phyloP scores from a whole-genome alignment of 75 land plant species.

The Pinus tabuliformis region DNA sequence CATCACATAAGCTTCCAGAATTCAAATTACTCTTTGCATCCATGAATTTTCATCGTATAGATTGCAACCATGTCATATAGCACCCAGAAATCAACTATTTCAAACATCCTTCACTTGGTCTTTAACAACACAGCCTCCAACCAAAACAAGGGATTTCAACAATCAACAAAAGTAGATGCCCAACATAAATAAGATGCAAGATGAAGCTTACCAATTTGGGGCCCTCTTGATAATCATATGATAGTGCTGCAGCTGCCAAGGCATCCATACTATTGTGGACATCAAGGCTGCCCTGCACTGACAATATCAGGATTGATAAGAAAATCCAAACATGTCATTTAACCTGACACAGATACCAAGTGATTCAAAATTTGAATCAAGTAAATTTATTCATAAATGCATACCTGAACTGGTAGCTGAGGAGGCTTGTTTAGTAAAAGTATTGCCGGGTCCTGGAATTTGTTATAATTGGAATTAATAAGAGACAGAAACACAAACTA shows the following conservation, averaged over 20 bases:
- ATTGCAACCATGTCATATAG: no score
- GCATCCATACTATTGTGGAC: conserved; percentile 80
- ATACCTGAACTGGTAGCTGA: conserved; percentile 55
- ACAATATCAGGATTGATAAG: not conserved
- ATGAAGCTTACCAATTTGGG: conserved; percentile 48
- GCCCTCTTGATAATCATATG: conserved; percentile 52
- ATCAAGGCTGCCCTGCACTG: conserved; percentile 47
- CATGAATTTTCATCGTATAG: no score
- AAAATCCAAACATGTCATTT: no score
- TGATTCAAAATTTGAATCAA: no score
- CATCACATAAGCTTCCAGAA: no score
- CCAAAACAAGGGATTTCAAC: no score
- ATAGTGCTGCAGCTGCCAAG: conserved; percentile 67
- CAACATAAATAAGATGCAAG: not conserved
- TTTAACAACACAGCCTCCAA: no score
- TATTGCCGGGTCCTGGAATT: conserved; percentile 54
- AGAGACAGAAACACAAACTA: not conserved
- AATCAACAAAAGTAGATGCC: no score
- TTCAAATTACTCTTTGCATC: no score
- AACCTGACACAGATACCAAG: no score
- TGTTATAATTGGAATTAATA: not conserved
- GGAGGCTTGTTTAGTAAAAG: conserved; percentile 67
- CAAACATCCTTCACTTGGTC: no score
- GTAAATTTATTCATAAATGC: not conserved
- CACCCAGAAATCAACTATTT: no score